These are phyloP conservation scores for Amanita fuliginea DNA, from an alignment of 768 basidiomycete genomes.

Conservation along the genomic window DNA sequence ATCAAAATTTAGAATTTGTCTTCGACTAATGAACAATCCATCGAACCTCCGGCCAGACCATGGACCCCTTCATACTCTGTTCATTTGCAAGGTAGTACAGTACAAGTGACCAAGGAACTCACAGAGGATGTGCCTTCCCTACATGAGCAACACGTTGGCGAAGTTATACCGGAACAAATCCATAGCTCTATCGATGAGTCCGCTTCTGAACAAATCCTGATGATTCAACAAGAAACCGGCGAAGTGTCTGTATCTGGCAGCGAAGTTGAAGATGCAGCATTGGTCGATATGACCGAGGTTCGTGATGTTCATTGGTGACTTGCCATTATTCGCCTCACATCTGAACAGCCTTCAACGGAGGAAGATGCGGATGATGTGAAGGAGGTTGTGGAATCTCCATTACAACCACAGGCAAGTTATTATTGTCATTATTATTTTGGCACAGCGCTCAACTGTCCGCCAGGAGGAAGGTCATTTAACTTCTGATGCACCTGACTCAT, in stretches of 20 bases:
- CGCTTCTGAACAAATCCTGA: background rate
- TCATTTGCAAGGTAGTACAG: constrained; percentile 26
- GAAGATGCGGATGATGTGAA: no score
- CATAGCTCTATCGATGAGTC: background rate
- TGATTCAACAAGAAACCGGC: background rate
- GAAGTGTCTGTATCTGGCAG: background rate
- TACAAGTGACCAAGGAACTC: background rate
- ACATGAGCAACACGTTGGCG: background rate
- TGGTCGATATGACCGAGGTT: background rate
- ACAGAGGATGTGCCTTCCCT: background rate
- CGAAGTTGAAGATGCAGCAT: background rate
- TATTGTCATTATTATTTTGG: background rate
- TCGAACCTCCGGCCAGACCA: constrained; percentile 16
- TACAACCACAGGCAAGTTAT: background rate
- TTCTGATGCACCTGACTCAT: background rate
- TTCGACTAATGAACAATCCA: background rate
- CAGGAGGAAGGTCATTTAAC: background rate
- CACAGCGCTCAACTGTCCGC: background rate
- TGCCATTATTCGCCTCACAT: background rate
- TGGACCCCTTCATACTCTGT: constrained; percentile 34
- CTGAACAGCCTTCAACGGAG: background rate
- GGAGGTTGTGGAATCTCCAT: no score
- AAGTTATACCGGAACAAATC: background rate
- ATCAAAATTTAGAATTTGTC: background rate
- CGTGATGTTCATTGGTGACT: background rate